phyloP scores from a whole-genome alignment of 495 filamentous ascomycete species.

The Xylaria venustula region DNA sequence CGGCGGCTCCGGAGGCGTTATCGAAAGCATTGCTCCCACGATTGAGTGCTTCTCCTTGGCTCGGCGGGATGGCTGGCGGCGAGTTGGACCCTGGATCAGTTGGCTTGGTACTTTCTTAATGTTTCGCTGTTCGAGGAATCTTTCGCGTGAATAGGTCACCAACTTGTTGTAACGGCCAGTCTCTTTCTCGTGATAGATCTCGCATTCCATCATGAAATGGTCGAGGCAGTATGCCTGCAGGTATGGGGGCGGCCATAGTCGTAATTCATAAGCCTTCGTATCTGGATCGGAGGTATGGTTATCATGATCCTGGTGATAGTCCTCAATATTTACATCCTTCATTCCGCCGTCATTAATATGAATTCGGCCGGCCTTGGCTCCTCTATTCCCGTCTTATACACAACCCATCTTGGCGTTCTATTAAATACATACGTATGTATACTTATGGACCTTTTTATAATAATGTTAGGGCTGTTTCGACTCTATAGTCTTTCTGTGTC shows the following conservation, averaged over 20 bases:
- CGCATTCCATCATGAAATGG: constrained; percentile 12
- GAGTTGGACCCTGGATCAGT: background rate
- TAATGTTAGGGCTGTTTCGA: background rate
- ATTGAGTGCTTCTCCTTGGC: constrained; percentile 1
- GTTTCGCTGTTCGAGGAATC: background rate
- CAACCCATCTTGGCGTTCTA: too few species aligned
- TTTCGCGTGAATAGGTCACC: background rate
- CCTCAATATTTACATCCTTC: background rate
- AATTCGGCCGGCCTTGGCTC: too few species aligned
- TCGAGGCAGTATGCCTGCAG: constrained; percentile 12
- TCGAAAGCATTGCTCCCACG: background rate
- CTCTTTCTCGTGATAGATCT: constrained; percentile 10
- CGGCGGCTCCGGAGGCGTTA: background rate
- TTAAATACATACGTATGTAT: background rate
- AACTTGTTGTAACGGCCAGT: constrained; percentile 1
- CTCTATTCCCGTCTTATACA: too few species aligned
- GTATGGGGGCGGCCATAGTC: constrained; percentile 7
- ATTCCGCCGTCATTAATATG: background rate
- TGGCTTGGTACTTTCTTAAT: background rate
- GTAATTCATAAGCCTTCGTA: background rate
- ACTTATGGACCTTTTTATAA: background rate
- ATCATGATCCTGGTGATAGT: constrained; percentile 5
- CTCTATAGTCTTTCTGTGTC: background rate
- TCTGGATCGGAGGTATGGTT: background rate
- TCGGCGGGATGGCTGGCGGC: constrained; percentile 7